phyloP scores from a whole-genome alignment of 179 eudicot species.

The Silene vulgaris region DNA sequence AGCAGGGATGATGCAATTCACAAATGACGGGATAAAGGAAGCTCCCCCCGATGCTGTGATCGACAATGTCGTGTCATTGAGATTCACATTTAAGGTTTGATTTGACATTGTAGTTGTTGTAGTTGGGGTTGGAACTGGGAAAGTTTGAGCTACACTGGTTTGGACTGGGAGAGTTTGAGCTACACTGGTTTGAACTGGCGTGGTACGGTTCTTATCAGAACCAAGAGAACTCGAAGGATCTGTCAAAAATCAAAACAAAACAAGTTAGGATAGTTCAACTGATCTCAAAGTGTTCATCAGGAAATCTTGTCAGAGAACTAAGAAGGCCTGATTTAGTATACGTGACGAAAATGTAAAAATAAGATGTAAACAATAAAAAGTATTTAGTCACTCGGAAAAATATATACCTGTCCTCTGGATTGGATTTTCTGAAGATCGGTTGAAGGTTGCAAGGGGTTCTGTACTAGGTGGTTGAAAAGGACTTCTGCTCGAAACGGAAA shows the following conservation, averaged over 20 bases:
- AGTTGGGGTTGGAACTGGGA: background rate
- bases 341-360: background rate
- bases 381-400: background rate
- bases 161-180: background rate
- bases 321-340: background rate
- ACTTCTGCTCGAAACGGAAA: background rate
- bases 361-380: background rate
- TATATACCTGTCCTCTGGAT: background rate
- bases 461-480: background rate
- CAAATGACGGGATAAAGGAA: conserved; percentile 4
- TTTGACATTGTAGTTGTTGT: background rate
- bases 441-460: background rate
- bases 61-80: background rate
- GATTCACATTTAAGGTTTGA: background rate
- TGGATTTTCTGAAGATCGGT: background rate
- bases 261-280: too few relatives aligned
- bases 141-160: too few relatives aligned
- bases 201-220: too few relatives aligned
- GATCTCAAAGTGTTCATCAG: too few relatives aligned
- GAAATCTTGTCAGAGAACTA: too few relatives aligned
- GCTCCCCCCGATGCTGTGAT: background rate
- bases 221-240: too few relatives aligned
- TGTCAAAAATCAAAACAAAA: too few relatives aligned
- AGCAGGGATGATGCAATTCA: conserved; percentile 10
- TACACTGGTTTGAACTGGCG: background rate